Evolutionary conservation across 2,329 filamentous ascomycete species (phyloP).

Genomic region (Aspergillus sp.): DNA sequence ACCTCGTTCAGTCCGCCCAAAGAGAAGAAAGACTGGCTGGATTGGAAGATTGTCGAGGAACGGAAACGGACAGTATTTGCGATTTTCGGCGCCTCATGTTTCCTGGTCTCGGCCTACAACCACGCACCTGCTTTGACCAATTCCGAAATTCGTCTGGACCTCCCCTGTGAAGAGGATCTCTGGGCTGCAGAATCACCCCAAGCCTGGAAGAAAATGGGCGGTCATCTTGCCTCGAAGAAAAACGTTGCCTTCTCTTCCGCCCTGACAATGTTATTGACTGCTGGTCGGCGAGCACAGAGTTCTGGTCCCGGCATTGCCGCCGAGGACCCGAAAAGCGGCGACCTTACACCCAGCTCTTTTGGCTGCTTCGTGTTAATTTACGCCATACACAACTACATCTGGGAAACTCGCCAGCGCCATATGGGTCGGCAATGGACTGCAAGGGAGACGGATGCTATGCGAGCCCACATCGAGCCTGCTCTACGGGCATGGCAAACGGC

Average conservation of each 20-base stretch:
- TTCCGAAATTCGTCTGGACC: slow-evolving; percentile 83
- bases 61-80: slow-evolving; percentile 89
- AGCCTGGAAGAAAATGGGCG: slow-evolving; percentile 77
- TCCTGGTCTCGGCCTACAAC: slow-evolving; percentile 90
- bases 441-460: slow-evolving; percentile 93
- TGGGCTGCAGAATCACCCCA: slow-evolving; percentile 81
- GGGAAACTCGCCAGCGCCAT: slow-evolving; percentile 91
- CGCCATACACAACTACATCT: slow-evolving; percentile 95
- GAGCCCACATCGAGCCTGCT: slow-evolving; percentile 89
- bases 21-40: slow-evolving; percentile 67
- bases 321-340: slow-evolving; percentile 57
- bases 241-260: slow-evolving; percentile 78
- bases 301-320: slow-evolving; percentile 50
- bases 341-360: slow-evolving; percentile 82
- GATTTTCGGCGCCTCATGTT: slow-evolving; percentile 87
- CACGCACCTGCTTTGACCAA: slow-evolving; percentile 88
- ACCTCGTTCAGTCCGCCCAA: slow-evolving; percentile 35
- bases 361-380: slow-evolving; percentile 91
- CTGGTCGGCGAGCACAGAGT: slow-evolving; percentile 63
- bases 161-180: slow-evolving; percentile 91
- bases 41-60: slow-evolving; percentile 86
- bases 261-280: slow-evolving; percentile 74
- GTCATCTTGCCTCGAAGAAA: slow-evolving; percentile 68
- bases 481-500: slow-evolving; percentile 91
- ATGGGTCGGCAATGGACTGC: slow-evolving; percentile 86